A percentile compares a stretch with the other conserved stretches of the same genome.
Evolutionary conservation across 176 grass and related monocot species (phyloP).

Genomic region (Eleusine indica): DNA sequence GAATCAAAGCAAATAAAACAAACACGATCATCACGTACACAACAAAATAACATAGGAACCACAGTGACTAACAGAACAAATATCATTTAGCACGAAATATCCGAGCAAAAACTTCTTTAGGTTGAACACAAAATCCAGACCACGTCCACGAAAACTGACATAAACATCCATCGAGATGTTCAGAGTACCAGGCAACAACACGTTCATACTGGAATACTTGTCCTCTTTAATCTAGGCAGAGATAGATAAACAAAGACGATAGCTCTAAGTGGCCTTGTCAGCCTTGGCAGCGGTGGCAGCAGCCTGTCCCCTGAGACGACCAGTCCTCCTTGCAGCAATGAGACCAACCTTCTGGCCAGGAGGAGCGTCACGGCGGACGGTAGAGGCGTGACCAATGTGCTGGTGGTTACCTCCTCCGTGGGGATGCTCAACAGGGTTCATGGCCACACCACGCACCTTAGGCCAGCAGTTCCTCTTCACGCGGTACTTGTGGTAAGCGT

Average conservation of each 20-base stretch:
- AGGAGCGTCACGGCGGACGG: conserved; percentile 81
- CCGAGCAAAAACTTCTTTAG: conserved; percentile 37
- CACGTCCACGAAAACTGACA: conserved; percentile 31
- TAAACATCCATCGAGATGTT: conserved; percentile 37
- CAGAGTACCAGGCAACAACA: conserved; percentile 36
- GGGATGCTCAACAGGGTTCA: conserved; percentile 97
- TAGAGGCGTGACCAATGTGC: conserved; percentile 94
- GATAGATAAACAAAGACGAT: conserved; percentile 30
- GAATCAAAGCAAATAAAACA: too few species aligned
- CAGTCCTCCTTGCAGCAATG: conserved; percentile 90
- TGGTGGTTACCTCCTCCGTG: conserved; percentile 98
- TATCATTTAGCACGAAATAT: conserved; percentile 3
- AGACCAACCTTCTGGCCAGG: conserved; percentile 95
- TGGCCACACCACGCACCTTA: conserved; percentile 98
- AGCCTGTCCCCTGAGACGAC: conserved; percentile 84
- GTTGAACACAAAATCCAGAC: conserved; percentile 21
- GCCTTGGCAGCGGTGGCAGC: conserved; percentile 80
- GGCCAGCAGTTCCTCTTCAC: conserved; percentile 98
- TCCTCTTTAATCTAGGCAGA: conserved; percentile 45
- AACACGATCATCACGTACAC: too few species aligned
- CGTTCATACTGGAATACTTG: conserved; percentile 38
- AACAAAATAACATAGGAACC: too few species aligned
- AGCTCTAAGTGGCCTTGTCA: conserved; percentile 78
- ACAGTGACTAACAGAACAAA: background rate
- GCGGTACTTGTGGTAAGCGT: conserved; percentile 92